phyloP scores from a whole-genome alignment of 495 filamentous ascomycete genomes.

The Penicillium flavigenum region DNA sequence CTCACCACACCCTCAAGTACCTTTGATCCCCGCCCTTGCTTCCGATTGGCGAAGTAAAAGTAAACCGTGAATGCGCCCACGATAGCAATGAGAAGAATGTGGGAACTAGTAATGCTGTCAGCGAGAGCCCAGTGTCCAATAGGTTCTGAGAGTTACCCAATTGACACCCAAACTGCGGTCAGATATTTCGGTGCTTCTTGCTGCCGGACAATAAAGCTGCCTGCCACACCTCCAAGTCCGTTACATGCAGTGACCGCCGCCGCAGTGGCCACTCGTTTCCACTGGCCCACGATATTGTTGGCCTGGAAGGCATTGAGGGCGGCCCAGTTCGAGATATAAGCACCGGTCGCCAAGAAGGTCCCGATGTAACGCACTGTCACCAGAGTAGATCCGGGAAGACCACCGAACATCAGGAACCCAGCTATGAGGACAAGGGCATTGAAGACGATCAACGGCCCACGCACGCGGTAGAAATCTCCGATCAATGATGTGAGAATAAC shows the following conservation, averaged over 20 bases:
- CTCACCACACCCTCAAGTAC: conserved; percentile 56
- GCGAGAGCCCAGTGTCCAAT: conserved; percentile 24
- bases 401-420: conserved; percentile 74
- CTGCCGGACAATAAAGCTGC: conserved; percentile 69
- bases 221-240: conserved; percentile 73
- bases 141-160: conserved; percentile 1
- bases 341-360: conserved; percentile 72
- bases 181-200: conserved; percentile 56
- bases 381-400: conserved; percentile 57
- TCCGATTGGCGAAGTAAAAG: conserved; percentile 60
- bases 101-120: conserved; percentile 42
- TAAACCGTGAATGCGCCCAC: conserved; percentile 59
- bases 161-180: conserved; percentile 15
- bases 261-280: conserved; percentile 72
- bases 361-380: conserved; percentile 71
- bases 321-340: conserved; percentile 79
- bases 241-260: conserved; percentile 69
- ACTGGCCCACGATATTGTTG: conserved; percentile 70
- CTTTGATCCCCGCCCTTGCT: conserved; percentile 45
- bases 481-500: conserved; percentile 67
- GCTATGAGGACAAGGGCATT: conserved; percentile 69
- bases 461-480: conserved; percentile 62
- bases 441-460: conserved; percentile 71
- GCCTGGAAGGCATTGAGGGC: conserved; percentile 72
- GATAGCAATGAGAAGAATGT: conserved; percentile 64